Percentiles rank a stretch among this genome's conserved stretches.
Evolutionary conservation across 495 filamentous ascomycete genomes (phyloP).

Genomic region (Trichoderma reesei): DNA sequence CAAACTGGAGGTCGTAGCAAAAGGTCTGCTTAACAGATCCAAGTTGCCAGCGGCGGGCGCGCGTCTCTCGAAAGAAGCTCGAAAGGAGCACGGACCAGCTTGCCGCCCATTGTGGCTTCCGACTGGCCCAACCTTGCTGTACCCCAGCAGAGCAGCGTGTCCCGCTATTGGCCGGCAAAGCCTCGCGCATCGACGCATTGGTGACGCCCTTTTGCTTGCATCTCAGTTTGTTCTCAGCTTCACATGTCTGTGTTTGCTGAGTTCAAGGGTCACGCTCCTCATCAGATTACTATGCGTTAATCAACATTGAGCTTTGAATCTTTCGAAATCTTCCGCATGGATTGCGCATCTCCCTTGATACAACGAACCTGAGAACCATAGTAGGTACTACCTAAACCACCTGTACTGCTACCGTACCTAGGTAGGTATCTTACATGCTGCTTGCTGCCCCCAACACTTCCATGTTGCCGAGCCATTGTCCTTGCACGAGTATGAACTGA

Average conservation of each 20-base stretch:
- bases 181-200: no score
- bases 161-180: no score
- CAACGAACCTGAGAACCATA: no score
- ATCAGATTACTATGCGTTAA: no score
- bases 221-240: background rate
- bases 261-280: no score
- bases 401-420: no score
- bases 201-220: background rate
- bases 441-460: background rate
- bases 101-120: background rate
- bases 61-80: background rate
- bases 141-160: background rate
- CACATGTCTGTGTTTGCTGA: no score
- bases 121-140: background rate
- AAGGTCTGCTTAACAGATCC: background rate
- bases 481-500: no score
- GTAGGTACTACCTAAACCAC: no score
- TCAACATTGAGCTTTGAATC: no score
- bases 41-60: background rate
- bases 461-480: background rate
- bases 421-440: background rate
- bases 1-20: background rate
- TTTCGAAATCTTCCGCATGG: no score
- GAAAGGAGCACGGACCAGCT: constrained; percentile 2
- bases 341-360: no score